Conservation (phyloP, 2,329 filamentous ascomycete genomes). For the Talaromyces sp. region DNA sequence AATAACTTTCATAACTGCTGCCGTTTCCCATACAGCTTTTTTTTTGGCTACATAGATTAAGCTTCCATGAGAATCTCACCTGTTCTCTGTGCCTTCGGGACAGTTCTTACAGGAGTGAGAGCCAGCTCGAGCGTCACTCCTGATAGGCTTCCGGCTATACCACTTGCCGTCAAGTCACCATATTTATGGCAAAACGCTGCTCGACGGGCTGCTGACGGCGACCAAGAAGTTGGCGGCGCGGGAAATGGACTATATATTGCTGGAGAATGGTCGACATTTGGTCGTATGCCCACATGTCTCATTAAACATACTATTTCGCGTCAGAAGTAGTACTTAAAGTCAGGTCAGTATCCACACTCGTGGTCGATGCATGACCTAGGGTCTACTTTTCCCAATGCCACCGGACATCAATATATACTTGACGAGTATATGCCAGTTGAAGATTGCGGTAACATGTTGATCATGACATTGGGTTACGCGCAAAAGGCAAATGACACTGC, state of each 20-base stretch:
- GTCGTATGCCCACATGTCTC: slow-evolving; percentile 48
- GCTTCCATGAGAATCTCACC: neutral
- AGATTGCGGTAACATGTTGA: slow-evolving; percentile 33
- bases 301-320: neutral
- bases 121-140: slow-evolving; percentile 56
- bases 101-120: neutral
- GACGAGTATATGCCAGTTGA: slow-evolving; percentile 36
- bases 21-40: neutral
- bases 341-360: slow-evolving; percentile 26
- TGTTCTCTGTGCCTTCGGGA: neutral
- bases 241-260: slow-evolving; percentile 61
- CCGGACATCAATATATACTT: slow-evolving; percentile 25
- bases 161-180: slow-evolving; percentile 68
- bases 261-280: slow-evolving; percentile 67
- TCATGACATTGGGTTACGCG: slow-evolving; percentile 32
- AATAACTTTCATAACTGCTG: neutral
- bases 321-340: slow-evolving; percentile 14
- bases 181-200: slow-evolving; percentile 66
- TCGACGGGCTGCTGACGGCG: slow-evolving; percentile 45
- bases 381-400: slow-evolving; percentile 32
- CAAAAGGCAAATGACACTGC: slow-evolving; percentile 28
- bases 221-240: neutral
- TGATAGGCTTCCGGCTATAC: slow-evolving; percentile 62
- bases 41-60: too few relatives aligned
- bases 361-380: slow-evolving; percentile 36